Conservation (phyloP, 805 yeast genomes). For the Jamesozyma hellenica region DNA sequence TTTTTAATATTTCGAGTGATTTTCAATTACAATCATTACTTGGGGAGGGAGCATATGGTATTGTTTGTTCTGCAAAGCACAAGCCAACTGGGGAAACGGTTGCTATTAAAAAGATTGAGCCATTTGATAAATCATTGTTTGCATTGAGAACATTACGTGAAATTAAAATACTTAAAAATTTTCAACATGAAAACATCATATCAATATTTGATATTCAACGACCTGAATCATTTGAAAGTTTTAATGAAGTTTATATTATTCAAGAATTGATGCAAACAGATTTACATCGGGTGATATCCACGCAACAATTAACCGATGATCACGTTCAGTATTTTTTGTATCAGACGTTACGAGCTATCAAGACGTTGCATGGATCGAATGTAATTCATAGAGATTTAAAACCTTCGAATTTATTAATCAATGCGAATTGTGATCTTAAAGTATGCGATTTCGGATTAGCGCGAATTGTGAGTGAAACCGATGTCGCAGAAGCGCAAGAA, state of each 20-base stretch:
- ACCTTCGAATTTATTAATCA: conserved; percentile 77
- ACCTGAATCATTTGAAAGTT: conserved; percentile 64
- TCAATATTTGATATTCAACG: conserved; percentile 81
- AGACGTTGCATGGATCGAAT: conserved; percentile 87
- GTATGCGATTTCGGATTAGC: conserved; percentile 94
- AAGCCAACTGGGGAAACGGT: conserved; percentile 78
- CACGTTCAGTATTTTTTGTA: conserved; percentile 90
- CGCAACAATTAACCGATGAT: conserved; percentile 80
- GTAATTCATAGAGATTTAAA: conserved; percentile 89
- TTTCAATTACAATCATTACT: conserved; percentile 77
- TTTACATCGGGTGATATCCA: conserved; percentile 66
- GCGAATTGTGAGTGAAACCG: conserved; percentile 27
- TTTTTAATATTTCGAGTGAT: conserved; percentile 78
- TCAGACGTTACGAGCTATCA: conserved; percentile 82
- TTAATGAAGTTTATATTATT: conserved; percentile 79
- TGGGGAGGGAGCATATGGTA: conserved; percentile 96
- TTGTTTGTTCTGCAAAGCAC: conserved; percentile 84
- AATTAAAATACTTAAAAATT: conserved; percentile 77
- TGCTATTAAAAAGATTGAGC: conserved; percentile 92
- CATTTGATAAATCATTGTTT: conserved; percentile 81
- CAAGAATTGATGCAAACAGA: conserved; percentile 88
- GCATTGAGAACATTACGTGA: conserved; percentile 85
- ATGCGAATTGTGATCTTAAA: conserved; percentile 88
- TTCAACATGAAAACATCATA: conserved; percentile 88
- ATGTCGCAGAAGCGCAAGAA: conserved; percentile 10